Evolutionary conservation across 352 stramenopile genomes (phyloP), one percentile per base, ranked within the genome.

Genomic region (Phytophthora sansomeana): DNA sequence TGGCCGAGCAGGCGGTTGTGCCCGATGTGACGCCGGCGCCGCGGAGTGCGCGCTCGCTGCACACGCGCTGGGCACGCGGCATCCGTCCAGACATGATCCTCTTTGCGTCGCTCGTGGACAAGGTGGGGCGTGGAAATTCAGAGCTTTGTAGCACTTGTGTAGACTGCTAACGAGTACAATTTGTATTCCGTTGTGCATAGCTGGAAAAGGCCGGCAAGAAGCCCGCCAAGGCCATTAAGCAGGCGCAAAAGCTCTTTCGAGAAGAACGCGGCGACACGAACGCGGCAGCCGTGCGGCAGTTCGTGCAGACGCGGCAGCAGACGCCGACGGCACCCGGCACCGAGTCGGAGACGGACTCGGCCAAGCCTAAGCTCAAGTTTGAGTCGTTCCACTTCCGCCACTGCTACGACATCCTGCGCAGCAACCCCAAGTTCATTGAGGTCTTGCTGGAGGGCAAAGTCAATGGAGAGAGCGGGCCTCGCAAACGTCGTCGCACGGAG

Each of bases 341-440:
- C 32, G 63, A 67, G 24, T 56, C 56, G 56, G 63, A 65, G 53
- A 63, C 52, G 36, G 63, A 73, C 39, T 36, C 58, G 11, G 14
- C 42, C 2, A 58, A 44, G 4, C 68, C 68, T 0, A 67, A 72
- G 43, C 58, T 76, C 35, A 73, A 70, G 41, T 76, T 76, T 29
- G 63, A 76, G 63, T 63, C 63, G 16, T 76, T 76, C 58, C 68
- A 76, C 48, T 76, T 73, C 38, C 63, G 53, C 42, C 68, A 76
- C 38, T 76, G 68, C 58, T 76, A 76, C 49, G 68, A 76, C 39
- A 67, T 73, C 13, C 30, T 76, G 29, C 39, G 63, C 26, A 52
- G 58, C 3, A 65, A 63, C 16, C 8, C 51, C 2, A 10, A 50
- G 29, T 73, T 76, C 38, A 36, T 76, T 7, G 30, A 69, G 24